phyloP scores from a whole-genome alignment of 768 basidiomycete genomes.

The Hypholoma fasciculare region DNA sequence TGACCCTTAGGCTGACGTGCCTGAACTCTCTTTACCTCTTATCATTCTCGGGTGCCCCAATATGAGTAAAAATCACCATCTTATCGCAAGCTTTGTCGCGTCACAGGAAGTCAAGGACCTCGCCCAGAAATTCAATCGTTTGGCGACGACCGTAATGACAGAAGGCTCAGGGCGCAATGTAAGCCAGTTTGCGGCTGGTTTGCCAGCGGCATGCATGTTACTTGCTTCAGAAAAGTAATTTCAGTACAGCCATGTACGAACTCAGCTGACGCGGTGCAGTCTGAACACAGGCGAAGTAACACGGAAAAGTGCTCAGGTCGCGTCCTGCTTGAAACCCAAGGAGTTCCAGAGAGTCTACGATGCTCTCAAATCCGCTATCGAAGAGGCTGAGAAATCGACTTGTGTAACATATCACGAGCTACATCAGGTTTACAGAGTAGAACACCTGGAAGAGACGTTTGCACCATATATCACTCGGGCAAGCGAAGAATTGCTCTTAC shows the following conservation, averaged over 20 bases:
- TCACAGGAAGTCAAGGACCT: not conserved
- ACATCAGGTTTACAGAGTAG: not conserved
- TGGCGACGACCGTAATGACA: not conserved
- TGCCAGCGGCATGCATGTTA: conserved; percentile 2
- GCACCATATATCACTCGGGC: conserved; percentile 31
- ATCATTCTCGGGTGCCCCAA: not conserved
- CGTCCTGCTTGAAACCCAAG: not conserved
- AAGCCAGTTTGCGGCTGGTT: not conserved
- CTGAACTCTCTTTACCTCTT: too few relatives aligned
- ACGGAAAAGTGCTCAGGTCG: not conserved
- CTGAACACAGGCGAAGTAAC: conserved; percentile 2
- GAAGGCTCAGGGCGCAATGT: conserved; percentile 1
- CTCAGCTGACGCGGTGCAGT: not conserved
- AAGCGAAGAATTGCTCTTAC: conserved; percentile 31
- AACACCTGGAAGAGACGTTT: conserved; percentile 14
- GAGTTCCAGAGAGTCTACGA: not conserved
- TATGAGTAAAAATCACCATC: not conserved
- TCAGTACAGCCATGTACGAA: not conserved
- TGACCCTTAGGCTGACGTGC: too few relatives aligned
- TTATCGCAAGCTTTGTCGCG: not conserved
- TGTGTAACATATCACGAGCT: not conserved
- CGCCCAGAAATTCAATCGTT: conserved; percentile 7
- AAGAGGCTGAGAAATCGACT: not conserved
- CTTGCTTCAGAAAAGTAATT: not conserved
- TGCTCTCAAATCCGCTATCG: not conserved